These are phyloP conservation scores for Boletellus deceptivus DNA, from an alignment of 1,284 basidiomycete species.

Conservation along the genomic window DNA sequence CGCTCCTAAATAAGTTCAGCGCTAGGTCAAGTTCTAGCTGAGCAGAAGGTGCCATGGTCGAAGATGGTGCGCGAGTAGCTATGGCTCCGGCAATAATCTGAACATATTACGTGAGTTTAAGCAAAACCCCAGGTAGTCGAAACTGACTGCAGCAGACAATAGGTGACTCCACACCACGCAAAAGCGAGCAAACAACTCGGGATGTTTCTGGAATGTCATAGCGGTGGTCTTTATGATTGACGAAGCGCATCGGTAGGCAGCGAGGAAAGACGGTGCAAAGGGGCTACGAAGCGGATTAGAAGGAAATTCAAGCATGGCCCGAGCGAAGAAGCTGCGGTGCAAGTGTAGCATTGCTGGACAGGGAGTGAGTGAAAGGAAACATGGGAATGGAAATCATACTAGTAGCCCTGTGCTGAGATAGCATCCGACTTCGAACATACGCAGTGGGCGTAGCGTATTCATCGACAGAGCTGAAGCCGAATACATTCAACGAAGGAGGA, in stretches of 20 bases:
- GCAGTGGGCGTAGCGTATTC: slow-evolving; percentile 48
- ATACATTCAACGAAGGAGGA: slow-evolving; percentile 51
- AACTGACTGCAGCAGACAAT: slow-evolving; percentile 51
- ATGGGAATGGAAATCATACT: slow-evolving; percentile 31
- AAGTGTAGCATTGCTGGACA: slow-evolving; percentile 50
- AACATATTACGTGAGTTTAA: slow-evolving; percentile 14
- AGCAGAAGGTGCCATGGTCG: slow-evolving; percentile 56
- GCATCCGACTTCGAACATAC: slow-evolving; percentile 48
- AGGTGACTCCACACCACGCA: slow-evolving; percentile 56
- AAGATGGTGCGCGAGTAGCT: slow-evolving; percentile 53
- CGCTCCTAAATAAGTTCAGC: slow-evolving; percentile 52
- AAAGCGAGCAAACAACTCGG: slow-evolving; percentile 51
- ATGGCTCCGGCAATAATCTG: slow-evolving; percentile 59
- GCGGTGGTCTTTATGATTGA: slow-evolving; percentile 51
- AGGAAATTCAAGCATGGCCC: slow-evolving; percentile 60
- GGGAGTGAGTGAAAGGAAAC: slow-evolving; percentile 10
- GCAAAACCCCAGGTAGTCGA: background rate
- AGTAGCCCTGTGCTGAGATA: slow-evolving; percentile 51
- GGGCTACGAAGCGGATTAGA: slow-evolving; percentile 59
- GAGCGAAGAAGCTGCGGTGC: slow-evolving; percentile 61
- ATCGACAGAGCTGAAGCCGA: slow-evolving; percentile 43
- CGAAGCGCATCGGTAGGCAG: slow-evolving; percentile 60
- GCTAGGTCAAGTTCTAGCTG: slow-evolving; percentile 56
- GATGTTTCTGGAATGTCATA: slow-evolving; percentile 52
- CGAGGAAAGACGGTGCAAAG: slow-evolving; percentile 62